Base-by-base conservation (phyloP, 2,329 filamentous ascomycete species). In the Aspergillus fischeri region DNA sequence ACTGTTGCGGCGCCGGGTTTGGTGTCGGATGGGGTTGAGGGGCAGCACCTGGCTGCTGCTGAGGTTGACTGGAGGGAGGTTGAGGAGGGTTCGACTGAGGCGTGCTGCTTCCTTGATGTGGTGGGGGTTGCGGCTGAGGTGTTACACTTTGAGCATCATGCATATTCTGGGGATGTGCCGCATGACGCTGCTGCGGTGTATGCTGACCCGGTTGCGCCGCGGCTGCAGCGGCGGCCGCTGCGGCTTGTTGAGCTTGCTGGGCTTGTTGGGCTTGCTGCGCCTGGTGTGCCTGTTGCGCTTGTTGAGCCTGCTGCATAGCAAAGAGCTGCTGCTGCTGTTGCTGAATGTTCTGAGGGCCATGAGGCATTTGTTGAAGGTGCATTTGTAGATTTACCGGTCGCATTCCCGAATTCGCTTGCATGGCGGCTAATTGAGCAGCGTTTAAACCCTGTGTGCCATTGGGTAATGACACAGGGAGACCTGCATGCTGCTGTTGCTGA, bases 71-170 rank as follows among this genome's bases (percentile, higher is more conserved):
- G 21, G 71, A 67, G 5, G 72, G 68, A 17, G 67, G 66, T 54
- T 68, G 71, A 17, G 62, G 64, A 21, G 65, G 60, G 44, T 70
- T 69, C 8, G 73, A 67, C 45, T 75, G 71, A 49, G 76, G 73
- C 29, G 74, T 77, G 35, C 63, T 69, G 45, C 71, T 70, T 47
- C 73, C 71, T 59, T 75, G 73, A 41, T 73, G 70, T 29, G 71
- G 70, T 14, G 70, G 75, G 3, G 69, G 72, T 62, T 78, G 76
- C n/a, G 77, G 75, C 61, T 77, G 76, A 20, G 75, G 74, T 44
- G 75, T 75, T 3, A 70, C 74, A 50, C 69, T 73, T 56, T 76
- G 75, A 14, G 68, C 67, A 52, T 77, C 74, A 48, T 75, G 74
- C 60, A 78, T 72, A 55, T 65, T 73, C 58, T 76, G 77, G 42